Percentiles rank a stretch among this genome's conserved stretches.
These are phyloP conservation scores for Trametes hirsuta DNA, from an alignment of 1,284 basidiomycete genomes.

Conservation along the genomic window DNA sequence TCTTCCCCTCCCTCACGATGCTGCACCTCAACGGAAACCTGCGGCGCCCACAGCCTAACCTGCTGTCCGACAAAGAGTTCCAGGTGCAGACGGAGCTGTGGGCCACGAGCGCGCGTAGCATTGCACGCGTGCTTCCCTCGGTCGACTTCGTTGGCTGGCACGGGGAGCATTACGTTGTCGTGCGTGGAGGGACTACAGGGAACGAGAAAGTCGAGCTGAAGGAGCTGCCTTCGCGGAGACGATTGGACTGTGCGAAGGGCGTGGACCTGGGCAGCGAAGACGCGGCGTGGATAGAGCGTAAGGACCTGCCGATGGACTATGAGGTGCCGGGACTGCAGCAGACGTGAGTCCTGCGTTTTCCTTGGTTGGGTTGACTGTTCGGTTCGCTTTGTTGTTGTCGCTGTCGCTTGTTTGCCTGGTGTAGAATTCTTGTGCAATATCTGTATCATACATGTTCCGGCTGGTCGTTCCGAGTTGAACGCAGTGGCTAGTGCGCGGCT, in stretches of 20 bases:
- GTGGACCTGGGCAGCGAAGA: conserved; percentile 67
- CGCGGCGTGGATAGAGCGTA: conserved; percentile 67
- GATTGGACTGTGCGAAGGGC: conserved; percentile 67
- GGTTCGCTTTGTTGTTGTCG: conserved; percentile 6
- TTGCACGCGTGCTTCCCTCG: conserved; percentile 51
- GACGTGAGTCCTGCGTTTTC: conserved; percentile 17
- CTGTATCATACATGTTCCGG: neutral
- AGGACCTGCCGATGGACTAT: conserved; percentile 73
- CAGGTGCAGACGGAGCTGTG: conserved; percentile 59
- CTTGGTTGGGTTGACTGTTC: neutral
- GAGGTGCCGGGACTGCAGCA: conserved; percentile 57
- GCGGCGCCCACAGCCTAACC: conserved; percentile 56
- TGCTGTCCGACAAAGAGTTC: conserved; percentile 62
- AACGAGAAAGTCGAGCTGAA: conserved; percentile 53
- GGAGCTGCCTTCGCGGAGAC: conserved; percentile 59
- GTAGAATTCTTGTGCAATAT: neutral
- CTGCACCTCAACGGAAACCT: conserved; percentile 56
- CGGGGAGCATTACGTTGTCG: conserved; percentile 68
- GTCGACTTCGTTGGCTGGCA: conserved; percentile 72
- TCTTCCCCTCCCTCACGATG: conserved; percentile 55
- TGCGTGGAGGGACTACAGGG: conserved; percentile 34
- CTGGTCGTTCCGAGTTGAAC: neutral
- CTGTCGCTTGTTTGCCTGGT: neutral
- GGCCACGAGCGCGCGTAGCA: conserved; percentile 50
- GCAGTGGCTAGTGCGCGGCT: too few species aligned